These are phyloP conservation scores for Glarea lozoyensis DNA, from an alignment of 495 filamentous ascomycete genomes.

Conservation along the genomic window DNA sequence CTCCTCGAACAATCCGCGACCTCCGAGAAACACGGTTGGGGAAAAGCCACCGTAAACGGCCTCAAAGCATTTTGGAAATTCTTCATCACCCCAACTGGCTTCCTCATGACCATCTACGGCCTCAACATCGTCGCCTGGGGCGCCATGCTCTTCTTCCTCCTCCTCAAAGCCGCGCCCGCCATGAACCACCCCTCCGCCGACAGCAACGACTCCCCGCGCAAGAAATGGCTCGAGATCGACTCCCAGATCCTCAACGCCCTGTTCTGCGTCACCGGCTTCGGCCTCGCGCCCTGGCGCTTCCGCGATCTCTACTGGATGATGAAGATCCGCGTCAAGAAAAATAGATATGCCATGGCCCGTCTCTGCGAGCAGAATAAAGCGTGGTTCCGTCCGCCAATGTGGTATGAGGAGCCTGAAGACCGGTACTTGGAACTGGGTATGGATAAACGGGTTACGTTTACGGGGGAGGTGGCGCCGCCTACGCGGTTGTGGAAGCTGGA, in stretches of 20 bases:
- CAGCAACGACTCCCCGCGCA: slow-evolving; percentile 58
- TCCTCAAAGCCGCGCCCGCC: slow-evolving; percentile 61
- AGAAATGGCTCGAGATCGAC: slow-evolving; percentile 75
- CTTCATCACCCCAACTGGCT: slow-evolving; percentile 59
- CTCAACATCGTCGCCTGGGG: slow-evolving; percentile 80
- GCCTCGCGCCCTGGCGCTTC: slow-evolving; percentile 74
- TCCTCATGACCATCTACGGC: slow-evolving; percentile 66
- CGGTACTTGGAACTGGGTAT: slow-evolving; percentile 27
- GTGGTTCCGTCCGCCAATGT: slow-evolving; percentile 37
- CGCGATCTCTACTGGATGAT: slow-evolving; percentile 65
- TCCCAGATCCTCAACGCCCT: slow-evolving; percentile 74
- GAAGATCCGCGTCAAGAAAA: slow-evolving; percentile 44
- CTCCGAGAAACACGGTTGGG: slow-evolving; percentile 42
- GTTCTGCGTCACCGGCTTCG: slow-evolving; percentile 80
- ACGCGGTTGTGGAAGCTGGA: slow-evolving; percentile 67
- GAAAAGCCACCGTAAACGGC: slow-evolving; percentile 38
- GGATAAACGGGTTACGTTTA: slow-evolving; percentile 34
- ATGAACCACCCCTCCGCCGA: slow-evolving; percentile 70
- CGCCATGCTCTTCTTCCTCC: slow-evolving; percentile 76
- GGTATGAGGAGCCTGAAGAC: slow-evolving; percentile 31
- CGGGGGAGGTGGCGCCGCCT: slow-evolving; percentile 51
- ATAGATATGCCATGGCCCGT: slow-evolving; percentile 22
- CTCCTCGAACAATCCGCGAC: not conserved
- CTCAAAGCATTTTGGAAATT: slow-evolving; percentile 42
- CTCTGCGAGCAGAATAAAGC: slow-evolving; percentile 26